Conservation (phyloP, 352 stramenopile genomes). For the Thalassiosira oceanica region DNA sequence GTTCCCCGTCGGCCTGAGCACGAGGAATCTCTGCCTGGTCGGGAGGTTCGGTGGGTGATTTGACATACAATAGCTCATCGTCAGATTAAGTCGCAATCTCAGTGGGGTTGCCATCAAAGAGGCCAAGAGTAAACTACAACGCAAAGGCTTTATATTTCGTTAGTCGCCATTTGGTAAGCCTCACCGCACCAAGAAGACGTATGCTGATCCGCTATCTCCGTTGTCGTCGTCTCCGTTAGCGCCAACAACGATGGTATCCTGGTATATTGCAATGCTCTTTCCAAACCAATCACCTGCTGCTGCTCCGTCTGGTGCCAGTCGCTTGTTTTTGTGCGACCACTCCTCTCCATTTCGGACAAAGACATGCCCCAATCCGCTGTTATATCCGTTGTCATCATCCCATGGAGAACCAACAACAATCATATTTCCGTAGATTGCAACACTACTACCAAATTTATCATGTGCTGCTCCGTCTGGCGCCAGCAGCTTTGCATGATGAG, state of each 20-base stretch:
- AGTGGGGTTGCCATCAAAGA: no score
- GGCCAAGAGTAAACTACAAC: no score
- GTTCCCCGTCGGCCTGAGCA: no score
- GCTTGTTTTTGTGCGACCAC: not conserved
- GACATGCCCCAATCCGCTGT: conserved; percentile 1
- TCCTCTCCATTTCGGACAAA: not conserved
- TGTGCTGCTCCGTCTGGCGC: not conserved
- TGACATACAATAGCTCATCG: no score
- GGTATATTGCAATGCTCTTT: not conserved
- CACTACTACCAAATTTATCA: conserved; percentile 1
- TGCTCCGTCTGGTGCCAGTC: not conserved
- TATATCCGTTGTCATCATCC: not conserved
- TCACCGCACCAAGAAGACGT: no score
- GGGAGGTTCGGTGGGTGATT: no score
- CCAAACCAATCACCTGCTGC: not conserved
- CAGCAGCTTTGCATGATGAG: conserved; percentile 5
- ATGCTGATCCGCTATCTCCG: no score
- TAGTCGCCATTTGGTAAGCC: no score
- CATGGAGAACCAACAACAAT: not conserved
- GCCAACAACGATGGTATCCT: conserved; percentile 1
- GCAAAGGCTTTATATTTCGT: no score
- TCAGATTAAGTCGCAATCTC: no score
- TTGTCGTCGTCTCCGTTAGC: not conserved
- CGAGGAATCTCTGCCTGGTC: no score
- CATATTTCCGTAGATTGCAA: not conserved